Percentiles rank a stretch among this genome's conserved stretches.
Evolutionary conservation across 1,139 yeast species (phyloP).

Genomic region (Blastobotrys malaysiensis): DNA sequence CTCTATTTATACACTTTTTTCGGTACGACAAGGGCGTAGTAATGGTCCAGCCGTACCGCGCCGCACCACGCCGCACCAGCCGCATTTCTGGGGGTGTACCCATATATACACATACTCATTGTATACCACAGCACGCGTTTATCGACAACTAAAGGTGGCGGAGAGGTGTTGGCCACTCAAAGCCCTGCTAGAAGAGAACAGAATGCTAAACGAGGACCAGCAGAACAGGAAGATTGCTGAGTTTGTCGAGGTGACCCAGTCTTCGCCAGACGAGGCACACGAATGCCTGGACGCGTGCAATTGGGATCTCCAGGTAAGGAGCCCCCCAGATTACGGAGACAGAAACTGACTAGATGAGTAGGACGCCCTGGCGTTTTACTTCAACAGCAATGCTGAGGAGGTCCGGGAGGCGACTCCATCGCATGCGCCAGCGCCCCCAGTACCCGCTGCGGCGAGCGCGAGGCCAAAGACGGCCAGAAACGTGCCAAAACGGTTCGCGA

Average conservation of each 20-base stretch:
- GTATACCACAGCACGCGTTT: background rate
- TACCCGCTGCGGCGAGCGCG: background rate
- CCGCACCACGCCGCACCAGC: background rate
- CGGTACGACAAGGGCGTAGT: too few relatives aligned
- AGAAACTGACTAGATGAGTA: background rate
- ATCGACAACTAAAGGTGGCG: background rate
- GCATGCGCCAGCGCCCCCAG: constrained; percentile 3
- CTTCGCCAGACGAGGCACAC: constrained; percentile 42
- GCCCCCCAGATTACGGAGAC: background rate
- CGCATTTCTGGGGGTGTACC: too few relatives aligned
- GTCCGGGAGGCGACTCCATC: background rate
- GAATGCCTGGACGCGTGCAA: constrained; percentile 38
- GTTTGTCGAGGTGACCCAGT: constrained; percentile 48
- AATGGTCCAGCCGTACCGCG: too few relatives aligned
- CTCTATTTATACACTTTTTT: too few relatives aligned
- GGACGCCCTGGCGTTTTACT: constrained; percentile 7
- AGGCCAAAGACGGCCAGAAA: constrained; percentile 1
- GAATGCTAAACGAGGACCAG: constrained; percentile 13
- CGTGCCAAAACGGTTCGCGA: constrained; percentile 28
- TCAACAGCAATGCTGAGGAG: constrained; percentile 5
- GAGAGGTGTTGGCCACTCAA: background rate
- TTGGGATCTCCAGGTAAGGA: constrained; percentile 36
- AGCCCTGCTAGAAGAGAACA: background rate
- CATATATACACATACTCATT: background rate
- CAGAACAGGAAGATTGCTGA: constrained; percentile 40